Base-by-base conservation (phyloP, 2,329 filamentous ascomycete genomes). In the Penicillium brevicompactum region DNA sequence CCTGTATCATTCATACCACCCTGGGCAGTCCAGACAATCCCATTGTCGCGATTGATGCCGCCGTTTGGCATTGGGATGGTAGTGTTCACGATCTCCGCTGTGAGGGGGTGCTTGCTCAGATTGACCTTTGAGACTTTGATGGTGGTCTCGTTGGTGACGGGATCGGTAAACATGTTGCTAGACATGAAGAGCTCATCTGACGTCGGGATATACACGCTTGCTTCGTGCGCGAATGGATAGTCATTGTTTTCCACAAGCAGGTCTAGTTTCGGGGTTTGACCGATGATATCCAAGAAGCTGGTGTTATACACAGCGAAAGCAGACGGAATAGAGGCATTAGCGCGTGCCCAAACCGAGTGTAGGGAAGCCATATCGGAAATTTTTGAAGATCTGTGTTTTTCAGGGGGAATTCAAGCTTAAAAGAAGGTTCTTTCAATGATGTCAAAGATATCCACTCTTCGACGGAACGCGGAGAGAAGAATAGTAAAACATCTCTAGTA, bases 191-290 rank as follows among this genome's bases (percentile, higher is more conserved):
- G 61, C 5, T 67, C 64, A 37, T 74, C 66, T 1, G 65, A 68
- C 3, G 62, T 55, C 1, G 69, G 66, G 27, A 76, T 67, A 58
- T 71, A 78, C 38, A 77, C 65, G 46, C 74, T 67, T 0, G 80
- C 80, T 66, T 82, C 80, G 59, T 83, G 80, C 1, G 79, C 79
- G 54, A 82, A 82, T 0, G 79, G 76, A 32, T 78, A 74, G 3
- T 65, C 61, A 31, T 67, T 59, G 46, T 75, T 73, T 55, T 78
- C 70, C 24, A 71, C 61, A 2, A 80, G 60, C 2, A 78, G 56
- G 11, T 77, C 68, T 1, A 80, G 56, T 10, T 59, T 65, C 5
- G 77, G 75, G 2, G 63, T 53, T 0, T 56, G 34, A 4, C 78
- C 77, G 34, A 76, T 70, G 18, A 79, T 67, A 51, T 69, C 52